Evolutionary conservation across 1,284 basidiomycete species (phyloP).

Genomic region (Ustilago esculenta): DNA sequence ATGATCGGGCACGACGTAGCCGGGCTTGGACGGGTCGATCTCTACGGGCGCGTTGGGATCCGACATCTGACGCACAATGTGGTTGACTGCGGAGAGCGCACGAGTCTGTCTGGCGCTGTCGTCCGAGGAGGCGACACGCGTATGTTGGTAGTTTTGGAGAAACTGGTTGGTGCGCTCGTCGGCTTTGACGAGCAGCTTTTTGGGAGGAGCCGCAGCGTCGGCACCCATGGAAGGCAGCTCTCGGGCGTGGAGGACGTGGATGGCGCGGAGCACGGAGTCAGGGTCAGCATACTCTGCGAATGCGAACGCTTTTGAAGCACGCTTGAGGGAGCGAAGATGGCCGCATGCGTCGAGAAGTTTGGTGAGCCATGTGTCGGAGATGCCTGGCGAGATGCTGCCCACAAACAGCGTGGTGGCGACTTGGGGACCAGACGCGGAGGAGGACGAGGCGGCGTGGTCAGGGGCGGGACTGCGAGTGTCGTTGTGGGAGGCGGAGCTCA

Average conservation of each 20-base stretch:
- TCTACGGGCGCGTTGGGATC: constrained; percentile 73
- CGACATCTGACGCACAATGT: constrained; percentile 63
- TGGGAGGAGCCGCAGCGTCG: constrained; percentile 66
- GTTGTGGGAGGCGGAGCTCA: constrained; percentile 6
- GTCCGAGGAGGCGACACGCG: constrained; percentile 80
- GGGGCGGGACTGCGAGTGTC: constrained; percentile 14
- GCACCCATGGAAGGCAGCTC: constrained; percentile 72
- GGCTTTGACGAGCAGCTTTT: constrained; percentile 80
- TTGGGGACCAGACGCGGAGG: constrained; percentile 37
- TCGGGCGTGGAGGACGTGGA: constrained; percentile 81
- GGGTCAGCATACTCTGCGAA: constrained; percentile 92
- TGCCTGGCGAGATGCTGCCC: constrained; percentile 92
- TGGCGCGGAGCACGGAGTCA: constrained; percentile 82
- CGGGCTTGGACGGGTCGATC: constrained; percentile 33
- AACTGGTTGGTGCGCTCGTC: constrained; percentile 91
- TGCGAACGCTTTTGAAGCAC: constrained; percentile 91
- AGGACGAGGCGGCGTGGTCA: constrained; percentile 8
- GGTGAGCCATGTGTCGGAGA: constrained; percentile 80
- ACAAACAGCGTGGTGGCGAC: constrained; percentile 78
- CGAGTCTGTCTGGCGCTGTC: constrained; percentile 52
- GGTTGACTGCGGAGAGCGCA: constrained; percentile 72
- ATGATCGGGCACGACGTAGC: constrained; percentile 85
- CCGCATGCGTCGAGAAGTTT: constrained; percentile 87
- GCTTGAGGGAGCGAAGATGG: constrained; percentile 83
- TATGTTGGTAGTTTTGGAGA: constrained; percentile 81